Evolutionary conservation across 2,329 filamentous ascomycete species (phyloP), one percentile per base, ranked within the genome.

Genomic region (Fusarium sp.): DNA sequence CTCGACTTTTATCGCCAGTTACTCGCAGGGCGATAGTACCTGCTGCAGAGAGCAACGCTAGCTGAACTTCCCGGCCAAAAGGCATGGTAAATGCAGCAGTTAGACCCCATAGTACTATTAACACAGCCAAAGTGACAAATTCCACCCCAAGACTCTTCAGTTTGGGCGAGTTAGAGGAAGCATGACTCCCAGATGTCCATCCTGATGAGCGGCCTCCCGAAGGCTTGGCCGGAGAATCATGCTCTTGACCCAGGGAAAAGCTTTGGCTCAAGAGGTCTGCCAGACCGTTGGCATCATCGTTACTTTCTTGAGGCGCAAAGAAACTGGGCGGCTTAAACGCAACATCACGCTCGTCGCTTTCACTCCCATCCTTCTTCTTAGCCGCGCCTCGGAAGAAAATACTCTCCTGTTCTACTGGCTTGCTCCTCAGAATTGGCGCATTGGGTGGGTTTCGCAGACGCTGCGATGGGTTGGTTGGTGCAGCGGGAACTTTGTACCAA

Each of bases 401-500:
- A 24, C 83, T 79, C 62, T 83, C 81, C 52, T 75, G 82, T 74
- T 77, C 80, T 30, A 63, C 82, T 39, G 73, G 82, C 69, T 76
- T 85, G 71, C 73, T 82, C 51, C 81, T 80, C 24, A 89, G 78
- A 2, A 84, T 77, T 0, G 87, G 84, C 34, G 83, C 80, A 60
- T 85, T 86, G 6, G 85, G 84, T 2, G 89, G 89, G 61, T 91
- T 91, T 30, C 86, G 83, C 8, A 88, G 76, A 42, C 83, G 83
- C 39, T 88, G 86, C 3, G 89, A 88, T 21, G 89, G 89, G n/a
- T 84, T 86, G 15, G 84, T 86, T 15, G 91, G 91, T 2, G 90
- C 89, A 1, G 89, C 83, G 6, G 91, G 91, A 4, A 93, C 84
- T 58, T 85, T 88, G 77, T 88, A 91, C 83, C 88, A 90, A 73